These are phyloP conservation scores for Trypanosoma lewisi DNA, from an alignment of 208 protist genomes.

Conservation along the genomic window DNA sequence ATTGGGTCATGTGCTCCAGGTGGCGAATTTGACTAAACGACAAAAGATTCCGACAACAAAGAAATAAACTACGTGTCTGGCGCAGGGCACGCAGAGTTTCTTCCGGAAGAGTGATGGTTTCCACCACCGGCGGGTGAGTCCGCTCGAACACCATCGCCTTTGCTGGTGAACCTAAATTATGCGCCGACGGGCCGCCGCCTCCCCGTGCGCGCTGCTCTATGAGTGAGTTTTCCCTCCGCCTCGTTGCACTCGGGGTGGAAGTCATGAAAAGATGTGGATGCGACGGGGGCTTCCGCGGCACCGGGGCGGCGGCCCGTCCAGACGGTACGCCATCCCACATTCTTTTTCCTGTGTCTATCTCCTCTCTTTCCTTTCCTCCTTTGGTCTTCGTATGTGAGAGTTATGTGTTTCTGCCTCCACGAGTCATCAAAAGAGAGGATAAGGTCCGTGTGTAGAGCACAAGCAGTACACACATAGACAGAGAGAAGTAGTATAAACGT, in stretches of 20 bases:
- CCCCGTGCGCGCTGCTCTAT: not conserved
- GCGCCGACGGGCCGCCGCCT: not conserved
- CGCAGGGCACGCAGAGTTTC: conserved; percentile 37
- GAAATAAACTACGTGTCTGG: conserved; percentile 52
- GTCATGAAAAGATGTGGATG: not conserved
- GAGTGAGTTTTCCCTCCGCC: conserved; percentile 13
- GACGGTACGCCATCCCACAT: conserved; percentile 12
- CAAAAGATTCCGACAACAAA: conserved; percentile 60
- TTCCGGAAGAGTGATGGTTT: conserved; percentile 12
- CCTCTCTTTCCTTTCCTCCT: not conserved
- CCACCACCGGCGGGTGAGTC: not conserved
- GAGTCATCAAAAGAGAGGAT: too few species aligned
- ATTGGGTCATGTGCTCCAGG: conserved; percentile 45
- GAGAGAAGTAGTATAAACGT: too few species aligned
- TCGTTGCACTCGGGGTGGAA: not conserved
- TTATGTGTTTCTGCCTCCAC: too few species aligned
- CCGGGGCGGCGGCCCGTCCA: conserved; percentile 7
- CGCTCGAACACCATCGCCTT: conserved; percentile 9
- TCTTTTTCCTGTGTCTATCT: not conserved
- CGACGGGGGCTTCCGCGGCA: conserved; percentile 12
- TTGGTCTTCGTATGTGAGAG: too few species aligned
- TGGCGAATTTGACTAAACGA: conserved; percentile 66
- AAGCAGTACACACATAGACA: too few species aligned
- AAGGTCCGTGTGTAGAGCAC: too few species aligned
- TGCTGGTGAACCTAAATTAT: conserved; percentile 5